Evolutionary conservation across 345 rosid species (phyloP).

Genomic region (Eucalyptus guilfoylei): DNA sequence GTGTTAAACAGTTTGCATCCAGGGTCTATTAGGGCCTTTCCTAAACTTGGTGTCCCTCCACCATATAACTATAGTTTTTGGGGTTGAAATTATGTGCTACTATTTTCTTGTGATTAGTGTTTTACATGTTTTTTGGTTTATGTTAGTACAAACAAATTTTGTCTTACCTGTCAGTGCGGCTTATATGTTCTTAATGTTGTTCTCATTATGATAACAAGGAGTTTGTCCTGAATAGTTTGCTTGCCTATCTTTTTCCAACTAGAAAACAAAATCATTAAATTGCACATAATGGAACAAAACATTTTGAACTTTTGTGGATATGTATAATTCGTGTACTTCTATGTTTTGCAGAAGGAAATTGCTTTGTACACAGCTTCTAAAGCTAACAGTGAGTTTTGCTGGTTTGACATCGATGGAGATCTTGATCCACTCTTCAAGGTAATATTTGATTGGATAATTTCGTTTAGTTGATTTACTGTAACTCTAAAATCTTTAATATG

Average conservation of each 20-base stretch:
- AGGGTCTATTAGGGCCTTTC: not conserved
- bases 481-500: not conserved
- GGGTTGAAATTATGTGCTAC: not conserved
- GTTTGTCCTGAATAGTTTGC: not conserved
- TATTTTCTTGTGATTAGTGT: not conserved
- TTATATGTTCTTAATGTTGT: not conserved
- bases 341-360: slow-evolving; percentile 77
- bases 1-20: not conserved
- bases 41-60: not conserved
- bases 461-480: not conserved
- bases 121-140: not conserved
- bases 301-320: not conserved
- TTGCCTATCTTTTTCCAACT: not conserved
- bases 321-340: not conserved
- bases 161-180: not conserved
- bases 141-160: not conserved
- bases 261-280: not conserved
- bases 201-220: not conserved
- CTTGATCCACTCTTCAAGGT: slow-evolving; percentile 96
- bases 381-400: slow-evolving; percentile 59
- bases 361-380: slow-evolving; percentile 92
- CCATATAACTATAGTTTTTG: not conserved
- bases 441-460: not conserved
- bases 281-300: not conserved
- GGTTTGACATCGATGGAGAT: slow-evolving; percentile 94